These are phyloP conservation scores for Nitzschia putrida DNA, from an alignment of 108 stramenopile genomes.

Conservation along the genomic window DNA sequence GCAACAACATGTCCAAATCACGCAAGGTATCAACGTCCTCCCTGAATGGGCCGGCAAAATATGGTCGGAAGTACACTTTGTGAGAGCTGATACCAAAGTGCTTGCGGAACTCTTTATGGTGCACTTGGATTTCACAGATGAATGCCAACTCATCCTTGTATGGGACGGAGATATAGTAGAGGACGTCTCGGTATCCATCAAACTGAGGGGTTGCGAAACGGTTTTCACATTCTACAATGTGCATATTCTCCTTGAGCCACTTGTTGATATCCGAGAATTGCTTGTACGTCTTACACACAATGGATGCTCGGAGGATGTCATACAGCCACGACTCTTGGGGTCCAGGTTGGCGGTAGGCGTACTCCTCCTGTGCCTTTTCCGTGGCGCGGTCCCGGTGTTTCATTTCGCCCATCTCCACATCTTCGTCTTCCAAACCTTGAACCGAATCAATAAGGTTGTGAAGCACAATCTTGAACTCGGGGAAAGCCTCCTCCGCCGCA, in stretches of 20 bases:
- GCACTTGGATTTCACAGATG: constrained; percentile 38
- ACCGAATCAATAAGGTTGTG: constrained; percentile 9
- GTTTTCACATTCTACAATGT: constrained; percentile 41
- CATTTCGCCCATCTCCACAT: constrained; percentile 21
- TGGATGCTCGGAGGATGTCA: constrained; percentile 34
- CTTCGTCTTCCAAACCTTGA: constrained; percentile 7
- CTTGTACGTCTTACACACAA: constrained; percentile 34
- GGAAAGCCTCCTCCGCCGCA: constrained; percentile 28
- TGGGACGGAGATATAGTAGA: constrained; percentile 39
- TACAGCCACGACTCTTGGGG: constrained; percentile 39
- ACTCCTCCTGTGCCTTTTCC: constrained; percentile 39
- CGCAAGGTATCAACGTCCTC: constrained; percentile 23
- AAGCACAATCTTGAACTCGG: constrained; percentile 27
- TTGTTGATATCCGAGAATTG: constrained; percentile 40
- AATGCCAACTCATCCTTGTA: constrained; percentile 39
- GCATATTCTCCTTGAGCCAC: constrained; percentile 36
- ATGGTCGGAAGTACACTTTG: constrained; percentile 27
- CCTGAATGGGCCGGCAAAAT: constrained; percentile 24
- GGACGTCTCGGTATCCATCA: constrained; percentile 41
- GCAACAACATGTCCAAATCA: constrained; percentile 35
- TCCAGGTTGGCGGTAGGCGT: constrained; percentile 32
- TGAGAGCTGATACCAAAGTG: constrained; percentile 34
- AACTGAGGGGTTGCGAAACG: constrained; percentile 35
- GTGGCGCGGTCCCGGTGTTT: constrained; percentile 25
- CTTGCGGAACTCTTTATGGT: constrained; percentile 36